Evolutionary conservation across 2,329 filamentous ascomycete genomes (phyloP).

Genomic region (Fusarium coffeatum): DNA sequence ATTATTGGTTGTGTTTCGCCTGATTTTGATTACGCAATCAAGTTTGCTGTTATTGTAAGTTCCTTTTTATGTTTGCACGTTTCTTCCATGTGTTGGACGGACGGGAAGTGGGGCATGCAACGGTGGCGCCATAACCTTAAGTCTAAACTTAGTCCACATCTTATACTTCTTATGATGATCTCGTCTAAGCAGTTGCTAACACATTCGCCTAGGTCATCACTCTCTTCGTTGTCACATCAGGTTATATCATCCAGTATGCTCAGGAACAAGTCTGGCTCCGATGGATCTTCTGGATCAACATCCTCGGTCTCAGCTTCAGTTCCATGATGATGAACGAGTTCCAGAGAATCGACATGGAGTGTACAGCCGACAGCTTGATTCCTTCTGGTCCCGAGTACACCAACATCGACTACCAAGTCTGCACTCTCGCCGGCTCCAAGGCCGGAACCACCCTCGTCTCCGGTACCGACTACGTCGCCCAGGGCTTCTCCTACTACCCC

Average conservation of each 20-base stretch:
- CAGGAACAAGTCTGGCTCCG: constrained; percentile 79
- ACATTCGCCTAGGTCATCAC: constrained; percentile 64
- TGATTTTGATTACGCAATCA: constrained; percentile 87
- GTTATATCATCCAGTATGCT: constrained; percentile 85
- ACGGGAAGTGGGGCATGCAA: background rate
- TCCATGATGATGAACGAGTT: constrained; percentile 92
- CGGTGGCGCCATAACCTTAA: background rate
- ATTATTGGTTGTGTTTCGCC: constrained; percentile 80
- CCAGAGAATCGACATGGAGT: constrained; percentile 73
- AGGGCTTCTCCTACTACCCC: constrained; percentile 74
- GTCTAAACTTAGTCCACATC: background rate
- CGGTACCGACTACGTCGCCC: constrained; percentile 75
- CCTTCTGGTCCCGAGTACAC: constrained; percentile 77
- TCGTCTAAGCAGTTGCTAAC: background rate
- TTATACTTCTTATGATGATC: background rate
- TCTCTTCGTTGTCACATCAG: constrained; percentile 82
- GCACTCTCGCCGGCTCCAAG: constrained; percentile 78
- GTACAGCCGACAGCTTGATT: constrained; percentile 74
- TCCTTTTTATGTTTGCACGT: background rate
- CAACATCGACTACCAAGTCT: constrained; percentile 80
- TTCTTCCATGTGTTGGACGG: background rate
- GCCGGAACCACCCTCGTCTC: constrained; percentile 72
- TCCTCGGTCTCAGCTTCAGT: constrained; percentile 79
- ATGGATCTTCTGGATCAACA: constrained; percentile 85
- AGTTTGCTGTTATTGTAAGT: constrained; percentile 76